Conservation (phyloP, 2,329 filamentous ascomycete genomes). For the Cladosporium sp. region DNA sequence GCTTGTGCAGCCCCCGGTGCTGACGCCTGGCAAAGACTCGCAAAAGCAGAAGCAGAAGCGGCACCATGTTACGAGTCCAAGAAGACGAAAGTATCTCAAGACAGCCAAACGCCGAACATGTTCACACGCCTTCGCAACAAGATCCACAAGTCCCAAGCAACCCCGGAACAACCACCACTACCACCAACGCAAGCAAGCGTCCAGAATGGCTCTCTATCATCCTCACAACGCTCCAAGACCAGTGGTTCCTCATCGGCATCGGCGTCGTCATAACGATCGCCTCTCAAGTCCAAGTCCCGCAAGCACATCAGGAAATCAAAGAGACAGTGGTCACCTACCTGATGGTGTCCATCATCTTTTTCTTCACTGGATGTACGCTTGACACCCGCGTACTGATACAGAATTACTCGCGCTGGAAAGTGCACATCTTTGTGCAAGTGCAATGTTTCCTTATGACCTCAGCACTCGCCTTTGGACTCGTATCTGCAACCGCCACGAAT, state of each 20-base stretch:
- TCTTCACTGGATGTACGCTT: constrained; percentile 71
- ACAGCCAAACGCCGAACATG: background rate
- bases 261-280: constrained; percentile 56
- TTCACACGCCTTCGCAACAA: constrained; percentile 8
- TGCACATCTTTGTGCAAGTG: constrained; percentile 68
- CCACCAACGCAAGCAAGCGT: background rate
- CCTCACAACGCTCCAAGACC: constrained; percentile 46
- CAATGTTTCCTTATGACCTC: constrained; percentile 69
- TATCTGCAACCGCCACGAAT: constrained; percentile 54
- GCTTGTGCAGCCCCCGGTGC: constrained; percentile 17
- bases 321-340: constrained; percentile 63
- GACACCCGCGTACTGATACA: constrained; percentile 61
- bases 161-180: too few relatives aligned
- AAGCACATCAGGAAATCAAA: constrained; percentile 55
- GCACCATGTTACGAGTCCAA: constrained; percentile 1
- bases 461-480: constrained; percentile 60
- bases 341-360: constrained; percentile 68
- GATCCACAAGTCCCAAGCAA: background rate
- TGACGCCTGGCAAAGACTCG: constrained; percentile 18
- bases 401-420: constrained; percentile 66
- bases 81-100: background rate
- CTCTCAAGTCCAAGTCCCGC: constrained; percentile 57
- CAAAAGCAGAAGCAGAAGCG: background rate
- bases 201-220: constrained; percentile 14
- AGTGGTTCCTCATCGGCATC: constrained; percentile 68